A percentile compares a stretch with the other conserved stretches of the same genome.
Evolutionary conservation across 768 basidiomycete species (phyloP).

Genomic region (Leccinum imitatum): DNA sequence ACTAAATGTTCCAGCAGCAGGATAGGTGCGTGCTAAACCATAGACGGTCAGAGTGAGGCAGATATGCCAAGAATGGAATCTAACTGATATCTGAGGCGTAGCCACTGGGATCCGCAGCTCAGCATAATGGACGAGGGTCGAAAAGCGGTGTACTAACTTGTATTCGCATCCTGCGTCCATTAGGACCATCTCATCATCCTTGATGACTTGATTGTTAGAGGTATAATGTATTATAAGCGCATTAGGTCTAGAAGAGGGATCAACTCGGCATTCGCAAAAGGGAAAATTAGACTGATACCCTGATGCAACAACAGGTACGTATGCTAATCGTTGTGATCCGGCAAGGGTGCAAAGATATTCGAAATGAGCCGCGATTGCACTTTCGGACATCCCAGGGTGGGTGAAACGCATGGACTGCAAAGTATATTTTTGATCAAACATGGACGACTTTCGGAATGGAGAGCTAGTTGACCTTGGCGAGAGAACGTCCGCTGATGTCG

Average conservation of each 20-base stretch:
- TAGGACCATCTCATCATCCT: conserved; percentile 71
- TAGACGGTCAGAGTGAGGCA: conserved; percentile 6
- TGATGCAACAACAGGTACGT: conserved; percentile 96
- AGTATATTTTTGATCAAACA: background rate
- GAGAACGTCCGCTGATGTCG: conserved; percentile 82
- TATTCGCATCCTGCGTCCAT: conserved; percentile 94
- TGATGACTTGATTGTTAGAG: conserved; percentile 77
- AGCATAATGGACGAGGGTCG: conserved; percentile 1
- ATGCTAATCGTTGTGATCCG: conserved; percentile 88
- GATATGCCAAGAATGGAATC: conserved; percentile 19
- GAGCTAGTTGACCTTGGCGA: conserved; percentile 63
- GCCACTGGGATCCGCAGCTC: conserved; percentile 47
- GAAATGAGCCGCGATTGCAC: conserved; percentile 75
- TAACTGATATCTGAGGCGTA: conserved; percentile 94
- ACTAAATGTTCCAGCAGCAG: conserved; percentile 79
- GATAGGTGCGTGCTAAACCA: conserved; percentile 77
- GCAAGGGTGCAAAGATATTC: conserved; percentile 79
- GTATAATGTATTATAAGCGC: conserved; percentile 94
- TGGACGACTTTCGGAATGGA: background rate
- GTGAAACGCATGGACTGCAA: conserved; percentile 81
- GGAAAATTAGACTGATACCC: conserved; percentile 50
- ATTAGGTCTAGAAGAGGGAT: conserved; percentile 58
- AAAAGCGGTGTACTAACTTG: conserved; percentile 50
- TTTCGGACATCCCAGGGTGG: conserved; percentile 54
- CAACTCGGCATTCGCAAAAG: background rate